Conservation (phyloP, 1,139 yeast species). For the Saccharomyces pastorianus region DNA sequence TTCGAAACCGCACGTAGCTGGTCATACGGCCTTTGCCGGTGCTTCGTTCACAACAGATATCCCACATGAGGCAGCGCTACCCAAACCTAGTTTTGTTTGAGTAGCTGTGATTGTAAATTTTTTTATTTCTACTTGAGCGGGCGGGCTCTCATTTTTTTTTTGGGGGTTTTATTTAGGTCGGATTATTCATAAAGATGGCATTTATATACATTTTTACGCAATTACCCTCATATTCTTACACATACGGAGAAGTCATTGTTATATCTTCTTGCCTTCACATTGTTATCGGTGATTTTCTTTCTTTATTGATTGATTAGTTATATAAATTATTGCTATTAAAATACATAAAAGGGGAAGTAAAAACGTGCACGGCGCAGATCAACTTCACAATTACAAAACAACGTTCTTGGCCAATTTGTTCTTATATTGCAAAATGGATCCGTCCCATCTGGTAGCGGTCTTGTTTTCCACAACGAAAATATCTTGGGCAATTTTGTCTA, state of each 20-base stretch:
- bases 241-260: background rate
- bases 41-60: slow-evolving; percentile 10
- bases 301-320: background rate
- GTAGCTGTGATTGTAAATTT: background rate
- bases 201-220: background rate
- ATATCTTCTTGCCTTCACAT: background rate
- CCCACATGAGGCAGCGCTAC: slow-evolving; percentile 6
- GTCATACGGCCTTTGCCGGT: slow-evolving; percentile 8
- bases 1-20: background rate
- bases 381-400: slow-evolving; percentile 43
- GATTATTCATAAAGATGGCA: background rate
- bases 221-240: background rate
- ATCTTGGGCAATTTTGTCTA: slow-evolving; percentile 95
- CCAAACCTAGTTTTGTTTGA: slow-evolving; percentile 6
- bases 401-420: slow-evolving; percentile 84
- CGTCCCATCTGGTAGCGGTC: slow-evolving; percentile 95
- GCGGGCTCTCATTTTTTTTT: background rate
- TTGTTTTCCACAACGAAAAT: slow-evolving; percentile 91
- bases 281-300: background rate
- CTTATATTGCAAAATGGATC: slow-evolving; percentile 83
- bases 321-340: background rate
- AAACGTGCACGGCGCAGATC: background rate
- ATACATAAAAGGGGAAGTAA: background rate
- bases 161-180: background rate
- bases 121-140: background rate